Evolutionary conservation across 768 basidiomycete genomes (phyloP).

Genomic region (Hortiboletus flavorubellus): DNA sequence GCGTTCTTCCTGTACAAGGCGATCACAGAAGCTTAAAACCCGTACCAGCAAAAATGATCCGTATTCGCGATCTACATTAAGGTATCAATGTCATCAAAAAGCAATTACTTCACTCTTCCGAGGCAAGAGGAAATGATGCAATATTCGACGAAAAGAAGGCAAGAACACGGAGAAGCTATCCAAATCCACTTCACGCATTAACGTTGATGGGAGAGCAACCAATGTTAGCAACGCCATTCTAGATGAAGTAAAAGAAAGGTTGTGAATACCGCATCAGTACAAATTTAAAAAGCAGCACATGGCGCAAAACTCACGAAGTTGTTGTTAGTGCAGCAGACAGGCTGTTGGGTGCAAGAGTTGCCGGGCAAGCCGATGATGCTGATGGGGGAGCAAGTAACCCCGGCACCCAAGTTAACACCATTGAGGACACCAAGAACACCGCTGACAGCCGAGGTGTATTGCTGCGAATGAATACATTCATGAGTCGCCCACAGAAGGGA

Average conservation of each 20-base stretch:
- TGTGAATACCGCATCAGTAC: neutral
- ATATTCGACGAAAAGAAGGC: too few species aligned
- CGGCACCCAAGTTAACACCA: rapidly evolving
- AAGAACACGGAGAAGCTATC: neutral
- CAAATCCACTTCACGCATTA: neutral
- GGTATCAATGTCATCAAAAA: too few species aligned
- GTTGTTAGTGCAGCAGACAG: neutral
- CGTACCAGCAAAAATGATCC: too few species aligned
- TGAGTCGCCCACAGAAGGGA: neutral
- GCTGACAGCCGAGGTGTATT: neutral
- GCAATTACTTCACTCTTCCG: too few species aligned
- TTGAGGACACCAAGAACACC: neutral
- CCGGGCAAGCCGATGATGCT: neutral
- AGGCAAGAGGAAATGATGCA: too few species aligned
- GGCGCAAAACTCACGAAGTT: neutral
- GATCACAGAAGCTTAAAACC: too few species aligned
- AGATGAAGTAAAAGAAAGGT: neutral
- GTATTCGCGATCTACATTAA: too few species aligned
- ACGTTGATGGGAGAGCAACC: neutral
- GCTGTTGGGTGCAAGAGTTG: neutral
- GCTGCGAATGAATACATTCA: neutral
- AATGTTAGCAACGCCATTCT: neutral
- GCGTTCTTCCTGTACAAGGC: too few species aligned
- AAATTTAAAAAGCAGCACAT: neutral
- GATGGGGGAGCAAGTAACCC: neutral